phyloP scores from a whole-genome alignment of 768 basidiomycete genomes.

The Xanthoconium purpureum region DNA sequence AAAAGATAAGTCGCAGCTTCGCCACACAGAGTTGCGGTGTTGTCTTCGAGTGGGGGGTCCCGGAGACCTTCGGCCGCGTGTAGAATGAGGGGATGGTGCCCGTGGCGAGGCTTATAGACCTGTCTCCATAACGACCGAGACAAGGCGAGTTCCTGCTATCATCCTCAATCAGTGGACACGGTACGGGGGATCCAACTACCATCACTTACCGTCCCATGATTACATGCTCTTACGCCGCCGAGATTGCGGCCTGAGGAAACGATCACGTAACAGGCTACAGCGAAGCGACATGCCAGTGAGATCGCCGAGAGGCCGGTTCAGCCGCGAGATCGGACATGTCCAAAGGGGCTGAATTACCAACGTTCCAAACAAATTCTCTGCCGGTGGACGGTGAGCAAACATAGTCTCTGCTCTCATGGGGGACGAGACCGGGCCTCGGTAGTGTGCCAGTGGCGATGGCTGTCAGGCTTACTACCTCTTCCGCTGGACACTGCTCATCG shows the following conservation, averaged over 20 bases:
- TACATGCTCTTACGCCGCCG: neutral
- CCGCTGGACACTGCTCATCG: neutral
- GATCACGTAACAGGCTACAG: no score
- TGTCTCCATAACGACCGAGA: neutral
- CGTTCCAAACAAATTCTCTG: no score
- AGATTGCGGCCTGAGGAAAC: neutral
- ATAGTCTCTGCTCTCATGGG: neutral
- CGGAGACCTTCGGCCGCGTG: no score
- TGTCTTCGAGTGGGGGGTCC: no score
- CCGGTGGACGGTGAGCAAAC: neutral
- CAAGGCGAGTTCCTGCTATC: no score
- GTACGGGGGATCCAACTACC: neutral
- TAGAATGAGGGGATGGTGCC: neutral
- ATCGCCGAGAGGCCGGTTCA: no score
- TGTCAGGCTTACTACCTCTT: neutral
- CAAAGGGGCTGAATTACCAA: neutral
- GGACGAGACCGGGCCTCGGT: no score
- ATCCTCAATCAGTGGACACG: neutral
- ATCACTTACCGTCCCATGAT: neutral
- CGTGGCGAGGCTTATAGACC: neutral
- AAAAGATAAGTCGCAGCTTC: neutral
- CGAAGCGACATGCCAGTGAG: neutral
- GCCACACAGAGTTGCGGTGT: no score
- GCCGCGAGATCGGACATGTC: no score
- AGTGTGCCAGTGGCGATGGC: neutral